Evolutionary conservation across 2,329 filamentous ascomycete genomes (phyloP), one percentile per base, ranked within the genome.

Genomic region (Coniochaeta hoffmannii): DNA sequence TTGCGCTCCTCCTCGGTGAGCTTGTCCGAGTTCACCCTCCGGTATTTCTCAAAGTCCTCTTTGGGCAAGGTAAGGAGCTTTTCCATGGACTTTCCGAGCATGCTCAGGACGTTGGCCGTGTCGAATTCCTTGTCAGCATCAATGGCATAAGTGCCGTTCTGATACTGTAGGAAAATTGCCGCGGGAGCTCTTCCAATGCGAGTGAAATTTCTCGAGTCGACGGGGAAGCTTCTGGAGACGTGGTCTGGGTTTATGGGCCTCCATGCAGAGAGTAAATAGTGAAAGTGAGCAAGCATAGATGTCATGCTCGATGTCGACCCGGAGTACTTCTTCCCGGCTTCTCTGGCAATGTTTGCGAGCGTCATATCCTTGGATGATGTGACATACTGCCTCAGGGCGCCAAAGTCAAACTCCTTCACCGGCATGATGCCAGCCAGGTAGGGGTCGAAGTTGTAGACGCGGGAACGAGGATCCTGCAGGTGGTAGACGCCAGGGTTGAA

Each of bases 261-360:
- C 88, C 90, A 97, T 7, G 80, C 74, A 0, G 93, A 97, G 10
- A 99, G 77, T 3, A 99, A 80, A 65, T 85, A 97, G 69, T 99
- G 94, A 66, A 99, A 96, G 64, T 99, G 95, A 2, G 87, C 82
- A 46, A 99, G 77, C 53, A 89, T 85, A 2, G 86, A 78, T 1
- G 93, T 96, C 91, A 97, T 96, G 71, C 93, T 97, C 1, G 94
- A 99, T 0, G 94, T 97, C 12, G 94, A 99, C 10, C 94, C 94
- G 11, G 91, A 87, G 66, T 95, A 99, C 66, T 88, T 95, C 68
- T 86, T 90, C 12, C 77, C 73, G 58, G 88, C 71, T 54, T 83
- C 71, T 52, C 77, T 76, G 1, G 90, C 89, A 41, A 94, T 81
- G 1, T 77, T 68, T n/a, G 86, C 79, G 12, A 99, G 77, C 4